Base-by-base conservation (phyloP, 208 protist species). In the Lotmaria passim region DNA sequence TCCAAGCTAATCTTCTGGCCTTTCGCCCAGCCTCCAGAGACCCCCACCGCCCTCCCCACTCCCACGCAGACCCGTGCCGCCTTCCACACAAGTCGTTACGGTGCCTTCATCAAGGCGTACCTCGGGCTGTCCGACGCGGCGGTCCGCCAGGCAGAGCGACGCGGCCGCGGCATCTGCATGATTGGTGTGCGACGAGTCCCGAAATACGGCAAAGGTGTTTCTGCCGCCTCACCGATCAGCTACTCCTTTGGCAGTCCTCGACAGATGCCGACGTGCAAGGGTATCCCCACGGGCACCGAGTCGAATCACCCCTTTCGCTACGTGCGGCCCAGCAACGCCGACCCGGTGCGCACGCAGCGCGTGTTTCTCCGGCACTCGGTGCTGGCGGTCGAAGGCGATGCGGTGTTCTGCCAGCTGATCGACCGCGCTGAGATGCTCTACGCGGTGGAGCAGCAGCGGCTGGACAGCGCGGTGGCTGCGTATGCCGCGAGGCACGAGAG, bases 371-470 rank as follows among this genome's bases (percentile, higher is more conserved):
- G 87, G 11, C 90, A 95, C 66, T 86, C 87, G 28, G 85, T 93
- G 24, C 63, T 95, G 12, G 85, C 90, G 24, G 87, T 95, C n/a
- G 90, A 95, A 52, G 90, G 90, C 15, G 90, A 95, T 46, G 85
- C 79, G 0, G 72, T 87, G n/a, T 95, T 95, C 74, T 62, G 65
- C 33, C 77, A 81, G 51, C 58, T 95, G 46, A 83, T 91, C 21
- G 69, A 73, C 28, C 76, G 82, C 31, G 79, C 86, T 28, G 74
- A 83, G 69, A 43, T 50, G 57, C 43, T 89, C 21, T 75, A 85
- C 68, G 63, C 46, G 11, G 59, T 73, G 44, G 69, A 76, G 59
- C 71, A 74, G 64, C 56, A 75, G 31, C 69, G 68, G 19, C 52
- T 76, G 21, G 63, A 73, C 31, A 39, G 19, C 15, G 56, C 65